These are phyloP conservation scores for Venturia oleaginea DNA, from an alignment of 2,329 filamentous ascomycete species.

Conservation along the genomic window DNA sequence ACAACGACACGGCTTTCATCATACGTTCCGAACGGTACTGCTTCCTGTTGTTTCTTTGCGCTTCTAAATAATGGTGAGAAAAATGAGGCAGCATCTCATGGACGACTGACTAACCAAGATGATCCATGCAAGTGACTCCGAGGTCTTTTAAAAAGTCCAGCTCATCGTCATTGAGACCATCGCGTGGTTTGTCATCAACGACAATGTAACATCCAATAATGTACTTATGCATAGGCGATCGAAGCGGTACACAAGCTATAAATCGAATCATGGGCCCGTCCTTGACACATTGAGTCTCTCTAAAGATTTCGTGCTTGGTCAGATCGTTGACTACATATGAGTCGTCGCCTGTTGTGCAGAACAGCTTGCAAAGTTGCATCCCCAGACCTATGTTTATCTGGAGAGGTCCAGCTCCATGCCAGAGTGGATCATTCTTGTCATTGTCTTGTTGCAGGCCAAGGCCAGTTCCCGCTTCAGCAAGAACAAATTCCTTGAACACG, in stretches of 20 bases:
- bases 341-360: background rate
- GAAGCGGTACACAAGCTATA: background rate
- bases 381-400: background rate
- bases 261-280: background rate
- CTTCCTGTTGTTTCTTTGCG: conserved; percentile 15
- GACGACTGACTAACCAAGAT: conserved; percentile 8
- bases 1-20: conserved; percentile 17
- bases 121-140: conserved; percentile 16
- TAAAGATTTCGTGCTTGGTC: background rate
- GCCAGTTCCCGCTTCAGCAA: conserved; percentile 1
- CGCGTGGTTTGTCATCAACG: conserved; percentile 22
- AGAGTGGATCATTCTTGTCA: conserved; percentile 5
- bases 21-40: conserved; percentile 15
- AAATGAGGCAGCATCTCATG: background rate
- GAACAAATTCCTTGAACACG: background rate
- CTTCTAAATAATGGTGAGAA: conserved; percentile 8
- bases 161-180: conserved; percentile 16
- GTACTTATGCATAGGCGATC: conserved; percentile 1
- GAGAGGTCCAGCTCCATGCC: conserved; percentile 5
- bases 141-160: conserved; percentile 17
- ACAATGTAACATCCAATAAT: conserved; percentile 27
- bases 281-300: background rate
- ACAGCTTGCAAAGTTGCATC: conserved; percentile 5
- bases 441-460: conserved; percentile 5
- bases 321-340: background rate